Conservation (phyloP, 371 early-diverging fungal species). For the Circinella umbellata region DNA sequence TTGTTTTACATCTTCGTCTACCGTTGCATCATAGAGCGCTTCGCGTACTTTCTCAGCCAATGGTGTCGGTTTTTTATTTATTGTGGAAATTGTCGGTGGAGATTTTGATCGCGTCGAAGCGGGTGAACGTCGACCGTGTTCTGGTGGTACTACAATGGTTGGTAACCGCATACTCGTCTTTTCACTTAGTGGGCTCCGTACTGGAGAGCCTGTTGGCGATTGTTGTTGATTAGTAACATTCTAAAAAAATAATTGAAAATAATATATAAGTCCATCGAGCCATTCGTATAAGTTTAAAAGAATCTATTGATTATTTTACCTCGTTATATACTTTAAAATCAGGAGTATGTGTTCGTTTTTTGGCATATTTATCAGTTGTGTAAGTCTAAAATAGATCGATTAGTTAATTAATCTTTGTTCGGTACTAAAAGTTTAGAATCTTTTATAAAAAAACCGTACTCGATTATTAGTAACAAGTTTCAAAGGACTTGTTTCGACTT, state of each 20-base stretch:
- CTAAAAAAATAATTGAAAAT: too few relatives aligned
- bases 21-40: background rate
- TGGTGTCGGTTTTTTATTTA: background rate
- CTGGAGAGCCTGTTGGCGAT: conserved; percentile 5
- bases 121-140: background rate
- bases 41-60: background rate
- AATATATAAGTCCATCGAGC: too few relatives aligned
- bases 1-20: background rate
- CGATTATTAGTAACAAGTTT: background rate
- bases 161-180: background rate
- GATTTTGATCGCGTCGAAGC: background rate
- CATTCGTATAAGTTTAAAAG: too few relatives aligned
- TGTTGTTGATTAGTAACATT: background rate
- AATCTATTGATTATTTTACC: background rate
- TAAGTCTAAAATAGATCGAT: background rate
- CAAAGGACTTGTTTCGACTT: background rate
- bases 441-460: background rate
- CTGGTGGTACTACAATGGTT: background rate
- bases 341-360: conserved; percentile 2
- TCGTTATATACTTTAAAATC: background rate
- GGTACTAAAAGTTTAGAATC: background rate
- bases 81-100: background rate
- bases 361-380: background rate
- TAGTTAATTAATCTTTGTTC: background rate
- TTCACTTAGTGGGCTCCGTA: conserved; percentile 8